phyloP scores from a whole-genome alignment of 495 filamentous ascomycete genomes.

The Annulohypoxylon stygium region DNA sequence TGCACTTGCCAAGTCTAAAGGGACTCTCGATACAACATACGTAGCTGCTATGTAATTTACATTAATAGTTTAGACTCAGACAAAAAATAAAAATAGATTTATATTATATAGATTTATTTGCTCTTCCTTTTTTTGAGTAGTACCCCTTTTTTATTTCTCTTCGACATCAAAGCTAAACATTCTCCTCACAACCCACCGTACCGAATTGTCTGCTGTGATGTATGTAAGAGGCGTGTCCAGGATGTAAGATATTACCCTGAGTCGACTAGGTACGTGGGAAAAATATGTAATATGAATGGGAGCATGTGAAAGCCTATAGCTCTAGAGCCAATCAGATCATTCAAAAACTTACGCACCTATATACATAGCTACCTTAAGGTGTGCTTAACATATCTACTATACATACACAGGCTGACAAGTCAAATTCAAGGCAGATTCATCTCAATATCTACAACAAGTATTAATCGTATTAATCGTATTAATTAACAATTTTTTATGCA shows the following conservation, averaged over 20 bases:
- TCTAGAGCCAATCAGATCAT: conserved; percentile 24
- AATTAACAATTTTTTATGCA: neutral
- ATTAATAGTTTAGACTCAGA: neutral
- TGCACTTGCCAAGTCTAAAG: conserved; percentile 12
- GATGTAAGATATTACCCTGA: conserved; percentile 9
- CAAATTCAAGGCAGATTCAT: conserved; percentile 2
- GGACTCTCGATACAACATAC: neutral
- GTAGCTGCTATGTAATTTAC: neutral
- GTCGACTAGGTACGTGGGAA: conserved; percentile 1
- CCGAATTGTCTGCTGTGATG: neutral
- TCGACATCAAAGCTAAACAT: neutral
- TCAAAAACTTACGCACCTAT: neutral
- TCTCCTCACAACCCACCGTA: neutral
- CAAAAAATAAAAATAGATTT: neutral
- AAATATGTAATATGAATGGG: neutral
- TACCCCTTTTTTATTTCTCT: neutral
- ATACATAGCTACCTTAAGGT: conserved; percentile 9
- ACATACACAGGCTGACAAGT: neutral
- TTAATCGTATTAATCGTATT: neutral
- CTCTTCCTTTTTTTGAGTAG: conserved; percentile 5
- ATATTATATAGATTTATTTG: no score
- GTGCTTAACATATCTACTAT: neutral
- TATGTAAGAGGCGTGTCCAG: neutral
- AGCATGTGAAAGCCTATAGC: conserved; percentile 34
- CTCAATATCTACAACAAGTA: neutral